These are phyloP conservation scores for Dictyostelium intermedium DNA, from an alignment of 78 protist genomes.

Conservation along the genomic window DNA sequence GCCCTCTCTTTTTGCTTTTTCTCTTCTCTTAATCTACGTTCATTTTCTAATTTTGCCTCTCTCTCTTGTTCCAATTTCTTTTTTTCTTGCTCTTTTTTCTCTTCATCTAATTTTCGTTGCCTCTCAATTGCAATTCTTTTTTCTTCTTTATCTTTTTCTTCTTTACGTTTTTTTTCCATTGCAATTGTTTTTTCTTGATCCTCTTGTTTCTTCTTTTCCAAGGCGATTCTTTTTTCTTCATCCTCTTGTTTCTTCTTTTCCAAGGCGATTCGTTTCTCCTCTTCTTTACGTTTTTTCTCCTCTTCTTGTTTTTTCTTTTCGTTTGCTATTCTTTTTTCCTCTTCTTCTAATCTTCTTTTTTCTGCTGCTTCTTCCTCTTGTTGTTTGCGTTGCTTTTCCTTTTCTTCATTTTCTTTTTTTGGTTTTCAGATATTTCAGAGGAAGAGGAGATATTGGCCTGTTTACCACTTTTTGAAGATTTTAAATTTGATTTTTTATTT, in stretches of 20 bases:
- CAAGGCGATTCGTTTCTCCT: conserved; percentile 6
- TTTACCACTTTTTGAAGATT: conserved; percentile 2
- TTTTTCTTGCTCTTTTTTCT: not conserved
- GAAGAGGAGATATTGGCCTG: not conserved
- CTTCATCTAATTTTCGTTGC: not conserved
- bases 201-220: not conserved
- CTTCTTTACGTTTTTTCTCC: conserved; percentile 7
- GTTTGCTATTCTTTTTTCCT: not conserved
- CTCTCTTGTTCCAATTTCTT: not conserved
- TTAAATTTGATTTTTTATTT: not conserved
- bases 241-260: not conserved
- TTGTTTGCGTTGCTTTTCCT: conserved; percentile 19
- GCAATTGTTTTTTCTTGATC: not conserved
- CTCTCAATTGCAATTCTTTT: not conserved
- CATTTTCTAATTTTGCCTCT: conserved; percentile 7
- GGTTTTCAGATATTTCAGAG: not conserved
- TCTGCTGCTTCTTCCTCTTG: not conserved
- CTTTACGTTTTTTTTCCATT: not conserved
- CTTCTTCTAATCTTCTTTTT: conserved; percentile 1
- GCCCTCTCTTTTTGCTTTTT: not conserved
- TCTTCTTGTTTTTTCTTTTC: not conserved
- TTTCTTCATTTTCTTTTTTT: not conserved
- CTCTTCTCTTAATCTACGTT: not conserved
- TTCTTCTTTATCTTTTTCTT: not conserved
- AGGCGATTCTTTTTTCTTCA: not conserved